Base-by-base conservation (phyloP, 106 monocot species). In the Narthecium ossifragum region DNA sequence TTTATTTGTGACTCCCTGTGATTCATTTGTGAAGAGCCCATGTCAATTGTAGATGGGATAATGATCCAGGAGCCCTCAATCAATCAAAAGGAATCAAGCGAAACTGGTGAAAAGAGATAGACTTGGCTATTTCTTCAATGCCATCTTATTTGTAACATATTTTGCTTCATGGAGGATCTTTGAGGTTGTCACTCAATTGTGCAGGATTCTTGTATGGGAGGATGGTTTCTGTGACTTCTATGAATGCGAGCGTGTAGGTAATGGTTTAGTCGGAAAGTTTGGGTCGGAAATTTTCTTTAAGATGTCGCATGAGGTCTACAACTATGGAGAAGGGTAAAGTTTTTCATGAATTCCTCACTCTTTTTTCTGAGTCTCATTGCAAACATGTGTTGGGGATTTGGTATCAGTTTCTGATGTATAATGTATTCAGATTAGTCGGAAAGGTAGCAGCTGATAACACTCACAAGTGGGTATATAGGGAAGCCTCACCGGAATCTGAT, bases 371-470 rank as follows among this genome's bases (percentile, higher is more conserved):
- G 43, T 17, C 18, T 6, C 18, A 4, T 43, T 43, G 10, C 43
- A 43, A 43, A 11, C 17, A 17, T 18, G 18, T 10, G 14, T 43
- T 43, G 43, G 10, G 18, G 43, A 4, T 17, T 3, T 43, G 18
- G 14, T 43, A 17, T 39, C 1, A 43, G 3, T 18, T 31, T 33
- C 13, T 55, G 2, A 31, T 33, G 55, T 31, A 31, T 55, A 6
- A 17, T 55, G 9, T 55, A 14, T 33, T 55, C 55, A 55, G 55
- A 55, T 29, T 55, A 33, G 26, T 55, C 3, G 55, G 55, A 8
- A 55, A 55, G 20, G 55, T 55, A 15, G 55, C 55, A 55, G 55
- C 55, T n/a, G 55, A 55, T 31, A 55, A 55, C 31, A 55, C 31
- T 21, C 55, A 55, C 14, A 55, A 55, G 17, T 55, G 55, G 55